A percentile compares a stretch with the other conserved stretches of the same genome.
Conservation (phyloP, 169 alveolate species). For the Plasmodium coatneyi region DNA sequence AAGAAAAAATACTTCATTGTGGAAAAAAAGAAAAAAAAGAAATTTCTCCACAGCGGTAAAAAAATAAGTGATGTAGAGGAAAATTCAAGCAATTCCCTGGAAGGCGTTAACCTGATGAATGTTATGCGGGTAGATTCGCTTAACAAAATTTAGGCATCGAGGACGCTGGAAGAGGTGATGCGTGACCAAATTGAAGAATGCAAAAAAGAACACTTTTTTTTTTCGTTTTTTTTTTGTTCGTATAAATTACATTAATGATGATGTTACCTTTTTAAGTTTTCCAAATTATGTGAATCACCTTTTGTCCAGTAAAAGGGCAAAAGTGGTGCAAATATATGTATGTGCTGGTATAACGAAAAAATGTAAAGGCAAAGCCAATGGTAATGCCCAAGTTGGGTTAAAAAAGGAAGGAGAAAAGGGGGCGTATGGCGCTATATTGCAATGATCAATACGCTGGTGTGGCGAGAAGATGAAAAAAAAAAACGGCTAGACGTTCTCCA, state of each 20-base stretch:
- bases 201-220: neutral
- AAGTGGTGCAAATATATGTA: neutral
- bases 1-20: slow-evolving; percentile 46
- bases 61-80: slow-evolving; percentile 3
- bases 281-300: neutral
- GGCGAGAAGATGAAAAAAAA: neutral
- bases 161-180: neutral
- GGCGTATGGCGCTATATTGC: neutral
- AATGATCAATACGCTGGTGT: neutral
- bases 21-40: slow-evolving; percentile 58
- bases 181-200: neutral
- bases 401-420: neutral
- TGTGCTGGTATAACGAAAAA: neutral
- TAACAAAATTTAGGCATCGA: neutral
- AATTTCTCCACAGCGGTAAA: neutral
- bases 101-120: slow-evolving; percentile 43
- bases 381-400: neutral
- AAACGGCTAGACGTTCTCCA: slow-evolving; percentile 65
- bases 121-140: slow-evolving; percentile 64
- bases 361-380: neutral
- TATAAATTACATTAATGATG: neutral
- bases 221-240: neutral
- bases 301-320: neutral
- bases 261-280: neutral
- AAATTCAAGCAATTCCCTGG: slow-evolving; percentile 57